Base-by-base conservation (phyloP, 176 grass and related monocot genomes). In the Elymus sibiricus region DNA sequence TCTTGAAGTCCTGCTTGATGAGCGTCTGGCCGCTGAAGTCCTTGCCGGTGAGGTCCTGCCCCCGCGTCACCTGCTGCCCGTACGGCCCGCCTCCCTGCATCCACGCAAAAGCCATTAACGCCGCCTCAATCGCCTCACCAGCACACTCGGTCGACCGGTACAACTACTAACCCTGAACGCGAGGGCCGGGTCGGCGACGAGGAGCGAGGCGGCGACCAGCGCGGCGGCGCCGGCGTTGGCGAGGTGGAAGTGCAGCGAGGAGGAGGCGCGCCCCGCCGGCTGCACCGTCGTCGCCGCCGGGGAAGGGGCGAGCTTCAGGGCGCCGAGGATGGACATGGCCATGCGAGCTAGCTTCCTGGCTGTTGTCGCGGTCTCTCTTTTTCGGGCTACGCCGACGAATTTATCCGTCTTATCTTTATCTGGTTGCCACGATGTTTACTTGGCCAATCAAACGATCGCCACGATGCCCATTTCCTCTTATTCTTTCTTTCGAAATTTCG, bases 1-100 rank as follows among this genome's bases (percentile, higher is more conserved):
- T 95, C 87, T 98, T 98, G 84, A 98, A 98, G 85, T 98, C 93
- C 84, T 98, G 95, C 88, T 92, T 95, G 85, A 95, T 74, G 80
- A 98, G 95, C 15, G 91, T 92, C 82, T 82, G 91, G 61, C 95
- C 95, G 43, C 93, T 98, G 83, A 98, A 98, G 87, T 98, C 95
- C 83, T 92, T 98, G 64, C 93, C 95, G 31, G 89, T 89, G 86
- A 98, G 95, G 79, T 95, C 95, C 81, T 95, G 95, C 47, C 95
- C 95, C 28, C 91, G 92, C 2, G 95, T 95, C 81, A 95, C 95
- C 87, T 92, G 92, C 74, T 92, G 22, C 51, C 95, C 95, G 73
- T 98, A 95, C 5, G 95, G 95, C 0, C 95, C 93, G 66, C 95
- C 95, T 74, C 95, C 95, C 95, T 98, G 83, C 76, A 40, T 6